These are phyloP conservation scores for Thuidium tamariscinum DNA, from an alignment of 225 moss, liverwort and hornwort genomes.

Conservation along the genomic window DNA sequence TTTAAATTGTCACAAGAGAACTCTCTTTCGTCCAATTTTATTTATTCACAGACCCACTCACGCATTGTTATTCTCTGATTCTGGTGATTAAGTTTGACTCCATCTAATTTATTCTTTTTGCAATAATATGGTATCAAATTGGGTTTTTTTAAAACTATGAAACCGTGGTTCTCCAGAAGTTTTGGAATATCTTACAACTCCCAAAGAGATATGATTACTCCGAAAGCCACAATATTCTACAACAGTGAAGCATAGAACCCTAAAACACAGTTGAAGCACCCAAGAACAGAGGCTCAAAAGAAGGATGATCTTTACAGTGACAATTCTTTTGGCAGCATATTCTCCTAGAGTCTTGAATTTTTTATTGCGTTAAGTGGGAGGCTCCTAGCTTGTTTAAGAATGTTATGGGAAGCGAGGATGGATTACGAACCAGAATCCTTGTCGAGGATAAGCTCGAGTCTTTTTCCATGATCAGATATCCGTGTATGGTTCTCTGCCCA, in stretches of 20 bases:
- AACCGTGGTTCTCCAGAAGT: not conserved
- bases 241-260: not conserved
- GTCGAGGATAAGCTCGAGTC: conserved; percentile 48
- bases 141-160: not conserved
- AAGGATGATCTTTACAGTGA: not conserved
- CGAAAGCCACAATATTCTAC: not conserved
- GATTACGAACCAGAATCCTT: conserved; percentile 22
- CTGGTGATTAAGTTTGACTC: no score
- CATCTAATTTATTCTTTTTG: no score
- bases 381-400: not conserved
- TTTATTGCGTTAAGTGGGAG: not conserved
- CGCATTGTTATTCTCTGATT: not conserved
- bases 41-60: not conserved
- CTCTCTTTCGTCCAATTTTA: not conserved
- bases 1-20: not conserved
- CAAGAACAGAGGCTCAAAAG: not conserved
- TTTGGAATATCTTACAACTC: not conserved
- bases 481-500: conserved; percentile 45
- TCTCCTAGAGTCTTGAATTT: not conserved
- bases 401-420: not conserved
- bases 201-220: not conserved
- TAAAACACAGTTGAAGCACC: not conserved
- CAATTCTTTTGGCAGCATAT: not conserved
- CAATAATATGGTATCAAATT: not conserved
- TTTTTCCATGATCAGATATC: conserved; percentile 16